Evolutionary conservation across 768 basidiomycete genomes (phyloP).

Genomic region (Rhizopogon vulgaris): DNA sequence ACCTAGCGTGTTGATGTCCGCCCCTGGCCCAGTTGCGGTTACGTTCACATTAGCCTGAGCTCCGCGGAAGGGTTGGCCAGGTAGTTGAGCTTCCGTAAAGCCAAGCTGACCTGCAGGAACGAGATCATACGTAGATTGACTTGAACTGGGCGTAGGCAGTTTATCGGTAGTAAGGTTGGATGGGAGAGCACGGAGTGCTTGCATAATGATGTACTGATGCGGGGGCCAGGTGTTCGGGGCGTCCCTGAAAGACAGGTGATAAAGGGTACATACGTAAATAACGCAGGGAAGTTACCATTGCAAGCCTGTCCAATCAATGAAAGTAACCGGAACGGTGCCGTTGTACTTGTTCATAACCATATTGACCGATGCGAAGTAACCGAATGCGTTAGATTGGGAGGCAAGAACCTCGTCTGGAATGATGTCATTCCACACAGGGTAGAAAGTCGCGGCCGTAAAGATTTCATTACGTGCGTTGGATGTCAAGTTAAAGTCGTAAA

Average conservation of each 20-base stretch:
- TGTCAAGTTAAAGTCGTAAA: constrained; percentile 85
- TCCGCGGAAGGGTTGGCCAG: constrained; percentile 51
- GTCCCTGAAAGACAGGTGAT: constrained; percentile 42
- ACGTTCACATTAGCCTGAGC: constrained; percentile 34
- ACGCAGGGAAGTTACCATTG: constrained; percentile 56
- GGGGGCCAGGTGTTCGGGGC: constrained; percentile 89
- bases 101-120: constrained; percentile 81
- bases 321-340: constrained; percentile 78
- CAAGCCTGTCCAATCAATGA: constrained; percentile 62
- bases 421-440: constrained; percentile 85
- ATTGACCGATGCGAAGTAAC: constrained; percentile 68
- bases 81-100: constrained; percentile 63
- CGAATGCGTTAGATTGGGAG: constrained; percentile 55
- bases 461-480: constrained; percentile 56
- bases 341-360: constrained; percentile 82
- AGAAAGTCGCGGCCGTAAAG: constrained; percentile 74
- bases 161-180: constrained; percentile 56
- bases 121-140: constrained; percentile 58
- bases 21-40: constrained; percentile 43
- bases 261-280: not conserved
- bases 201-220: constrained; percentile 74
- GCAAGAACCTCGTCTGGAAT: constrained; percentile 63
- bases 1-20: constrained; percentile 54
- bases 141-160: constrained; percentile 44
- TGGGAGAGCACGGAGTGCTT: constrained; percentile 72